These are phyloP conservation scores for Tilletiopsis washingtonensis DNA, from an alignment of 1,284 basidiomycete species.

Conservation along the genomic window DNA sequence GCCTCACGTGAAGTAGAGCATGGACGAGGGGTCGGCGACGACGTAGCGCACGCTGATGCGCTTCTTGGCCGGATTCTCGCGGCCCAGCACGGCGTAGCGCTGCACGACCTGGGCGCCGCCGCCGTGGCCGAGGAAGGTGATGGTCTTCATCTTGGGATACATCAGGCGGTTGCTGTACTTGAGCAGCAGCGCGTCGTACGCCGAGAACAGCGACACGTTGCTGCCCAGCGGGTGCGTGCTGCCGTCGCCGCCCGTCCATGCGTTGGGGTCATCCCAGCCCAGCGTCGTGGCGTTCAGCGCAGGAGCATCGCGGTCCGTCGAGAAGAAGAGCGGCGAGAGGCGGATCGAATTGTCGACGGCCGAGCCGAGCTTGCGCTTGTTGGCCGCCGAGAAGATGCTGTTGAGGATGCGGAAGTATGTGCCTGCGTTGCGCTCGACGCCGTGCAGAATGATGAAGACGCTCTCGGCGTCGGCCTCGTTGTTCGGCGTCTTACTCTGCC, in stretches of 20 bases:
- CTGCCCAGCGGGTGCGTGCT: conserved; percentile 14
- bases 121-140: conserved; percentile 38
- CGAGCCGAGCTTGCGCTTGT: neutral
- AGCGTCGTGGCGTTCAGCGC: conserved; percentile 13
- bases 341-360: neutral
- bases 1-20: conserved; percentile 32
- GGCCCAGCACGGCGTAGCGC: conserved; percentile 26
- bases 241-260: conserved; percentile 24
- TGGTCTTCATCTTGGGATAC: conserved; percentile 30
- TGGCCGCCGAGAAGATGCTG: conserved; percentile 6
- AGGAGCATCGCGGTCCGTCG: conserved; percentile 8
- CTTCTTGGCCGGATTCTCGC: conserved; percentile 5
- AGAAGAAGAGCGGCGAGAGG: conserved; percentile 5
- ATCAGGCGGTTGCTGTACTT: conserved; percentile 10
- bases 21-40: conserved; percentile 26
- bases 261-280: conserved; percentile 30
- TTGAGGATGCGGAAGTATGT: conserved; percentile 25
- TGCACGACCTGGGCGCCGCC: conserved; percentile 33
- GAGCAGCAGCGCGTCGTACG: conserved; percentile 17
- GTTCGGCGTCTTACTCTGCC: conserved; percentile 21
- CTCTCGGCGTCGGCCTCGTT: conserved; percentile 18
- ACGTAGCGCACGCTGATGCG: conserved; percentile 24
- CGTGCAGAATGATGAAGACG: conserved; percentile 33
- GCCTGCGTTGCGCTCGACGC: conserved; percentile 23
- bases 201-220: conserved; percentile 15